These are phyloP conservation scores for Lotus japonicus DNA, from an alignment of 306 rosid species.

Conservation along the genomic window DNA sequence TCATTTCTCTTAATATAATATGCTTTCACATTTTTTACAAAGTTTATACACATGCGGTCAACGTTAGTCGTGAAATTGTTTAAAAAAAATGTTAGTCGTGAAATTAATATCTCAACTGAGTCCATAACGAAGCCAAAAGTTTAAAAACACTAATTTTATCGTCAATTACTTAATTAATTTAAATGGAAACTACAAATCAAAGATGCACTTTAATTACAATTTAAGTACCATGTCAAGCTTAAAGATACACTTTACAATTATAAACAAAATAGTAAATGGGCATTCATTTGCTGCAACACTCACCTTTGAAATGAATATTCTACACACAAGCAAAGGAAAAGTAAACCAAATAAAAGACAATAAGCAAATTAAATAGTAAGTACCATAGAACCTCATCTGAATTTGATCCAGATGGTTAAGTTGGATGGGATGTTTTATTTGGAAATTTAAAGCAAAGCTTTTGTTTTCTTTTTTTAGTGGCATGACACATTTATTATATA, in stretches of 20 bases:
- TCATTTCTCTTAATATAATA: too few species aligned
- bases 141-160: too few species aligned
- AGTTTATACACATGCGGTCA: too few species aligned
- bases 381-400: not conserved
- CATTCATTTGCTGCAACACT: not conserved
- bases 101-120: too few species aligned
- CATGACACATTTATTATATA: conserved; percentile 12
- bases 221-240: too few species aligned
- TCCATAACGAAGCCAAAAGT: too few species aligned
- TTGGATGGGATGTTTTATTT: conserved; percentile 17
- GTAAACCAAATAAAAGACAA: not conserved
- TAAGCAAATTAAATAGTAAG: not conserved
- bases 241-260: not conserved
- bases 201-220: not conserved
- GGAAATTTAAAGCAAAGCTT: not conserved
- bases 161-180: too few species aligned
- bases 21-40: too few species aligned
- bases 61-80: too few species aligned
- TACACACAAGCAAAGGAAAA: not conserved
- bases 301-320: not conserved
- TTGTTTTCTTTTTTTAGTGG: not conserved
- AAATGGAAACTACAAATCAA: too few species aligned
- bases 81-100: too few species aligned
- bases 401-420: not conserved
- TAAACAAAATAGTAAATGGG: not conserved